Evolutionary conservation across 2,329 filamentous ascomycete species (phyloP).

Genomic region (Nakataea oryzae): DNA sequence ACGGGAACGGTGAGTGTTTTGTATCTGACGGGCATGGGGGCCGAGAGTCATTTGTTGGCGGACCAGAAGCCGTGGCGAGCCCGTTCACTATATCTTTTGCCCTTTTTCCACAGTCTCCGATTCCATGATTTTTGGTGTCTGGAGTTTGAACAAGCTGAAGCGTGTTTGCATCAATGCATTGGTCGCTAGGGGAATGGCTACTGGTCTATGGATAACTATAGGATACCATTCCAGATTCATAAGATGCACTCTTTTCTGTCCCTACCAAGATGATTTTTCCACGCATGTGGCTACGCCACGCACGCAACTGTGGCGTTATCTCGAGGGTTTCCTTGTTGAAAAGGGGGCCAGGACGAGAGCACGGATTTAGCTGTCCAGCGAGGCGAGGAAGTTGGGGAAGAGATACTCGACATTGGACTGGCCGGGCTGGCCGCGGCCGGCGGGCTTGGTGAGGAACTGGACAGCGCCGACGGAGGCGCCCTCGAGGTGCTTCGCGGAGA

Average conservation of each 20-base stretch:
- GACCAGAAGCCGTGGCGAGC: neutral
- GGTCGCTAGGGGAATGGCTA: neutral
- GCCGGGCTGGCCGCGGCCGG: slow-evolving; percentile 62
- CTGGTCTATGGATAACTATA: neutral
- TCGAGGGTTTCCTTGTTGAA: neutral
- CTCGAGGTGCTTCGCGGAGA: slow-evolving; percentile 72
- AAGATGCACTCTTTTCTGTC: neutral
- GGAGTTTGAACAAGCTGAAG: neutral
- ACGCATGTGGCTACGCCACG: neutral
- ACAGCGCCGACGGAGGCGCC: slow-evolving; percentile 69
- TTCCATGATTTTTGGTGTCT: neutral
- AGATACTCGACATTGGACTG: slow-evolving; percentile 75
- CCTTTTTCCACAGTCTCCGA: neutral
- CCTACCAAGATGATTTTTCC: neutral
- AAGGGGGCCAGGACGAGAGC: neutral
- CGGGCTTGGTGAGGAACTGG: slow-evolving; percentile 69
- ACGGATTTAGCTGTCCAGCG: slow-evolving; percentile 17
- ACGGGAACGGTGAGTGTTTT: neutral
- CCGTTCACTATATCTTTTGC: neutral
- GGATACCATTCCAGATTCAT: neutral
- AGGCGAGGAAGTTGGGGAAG: slow-evolving; percentile 66
- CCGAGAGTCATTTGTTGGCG: neutral
- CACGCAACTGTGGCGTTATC: neutral
- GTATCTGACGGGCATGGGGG: neutral
- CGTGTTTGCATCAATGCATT: neutral